Percentiles rank a stretch among this genome's conserved stretches.
Conservation (phyloP, 441 rosid species). For the Cnidoscolus chayamansa region DNA sequence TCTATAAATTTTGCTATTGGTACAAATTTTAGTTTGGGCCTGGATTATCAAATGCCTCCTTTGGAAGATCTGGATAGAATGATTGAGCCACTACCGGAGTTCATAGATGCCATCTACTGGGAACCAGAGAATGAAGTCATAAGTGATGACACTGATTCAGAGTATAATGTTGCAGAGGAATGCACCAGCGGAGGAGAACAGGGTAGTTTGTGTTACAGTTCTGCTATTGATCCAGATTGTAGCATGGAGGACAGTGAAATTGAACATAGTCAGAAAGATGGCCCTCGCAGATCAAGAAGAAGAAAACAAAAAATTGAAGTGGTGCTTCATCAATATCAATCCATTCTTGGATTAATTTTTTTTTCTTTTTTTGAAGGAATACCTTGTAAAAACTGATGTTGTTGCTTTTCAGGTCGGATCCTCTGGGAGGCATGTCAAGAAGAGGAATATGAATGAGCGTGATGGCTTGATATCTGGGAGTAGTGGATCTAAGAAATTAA, state of each 20-base stretch:
- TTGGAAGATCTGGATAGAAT: slow-evolving; percentile 81
- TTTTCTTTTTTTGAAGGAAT: background rate
- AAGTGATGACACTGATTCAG: slow-evolving; percentile 90
- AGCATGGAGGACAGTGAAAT: slow-evolving; percentile 56
- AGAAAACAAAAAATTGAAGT: slow-evolving; percentile 64
- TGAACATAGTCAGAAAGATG: slow-evolving; percentile 49
- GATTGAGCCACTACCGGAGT: slow-evolving; percentile 75
- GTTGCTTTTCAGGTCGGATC: slow-evolving; percentile 52
- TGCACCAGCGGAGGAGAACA: slow-evolving; percentile 65
- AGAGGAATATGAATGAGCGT: slow-evolving; percentile 62
- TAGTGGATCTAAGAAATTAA: slow-evolving; percentile 49
- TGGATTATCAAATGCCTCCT: slow-evolving; percentile 80
- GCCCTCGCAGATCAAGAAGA: slow-evolving; percentile 71
- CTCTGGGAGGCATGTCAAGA: slow-evolving; percentile 78
- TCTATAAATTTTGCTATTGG: slow-evolving; percentile 70
- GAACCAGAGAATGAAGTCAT: slow-evolving; percentile 74
- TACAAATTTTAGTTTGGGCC: slow-evolving; percentile 78
- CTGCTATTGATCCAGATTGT: slow-evolving; percentile 63
- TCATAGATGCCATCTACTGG: slow-evolving; percentile 81
- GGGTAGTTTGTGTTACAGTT: slow-evolving; percentile 51
- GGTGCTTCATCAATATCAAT: slow-evolving; percentile 18
- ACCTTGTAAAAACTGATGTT: slow-evolving; percentile 20
- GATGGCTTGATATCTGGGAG: slow-evolving; percentile 41
- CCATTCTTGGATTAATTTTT: slow-evolving; percentile 11
- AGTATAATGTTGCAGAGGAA: slow-evolving; percentile 84